Conservation (phyloP, 164 flowering plant species). For the Macadamia tetraphylla region DNA sequence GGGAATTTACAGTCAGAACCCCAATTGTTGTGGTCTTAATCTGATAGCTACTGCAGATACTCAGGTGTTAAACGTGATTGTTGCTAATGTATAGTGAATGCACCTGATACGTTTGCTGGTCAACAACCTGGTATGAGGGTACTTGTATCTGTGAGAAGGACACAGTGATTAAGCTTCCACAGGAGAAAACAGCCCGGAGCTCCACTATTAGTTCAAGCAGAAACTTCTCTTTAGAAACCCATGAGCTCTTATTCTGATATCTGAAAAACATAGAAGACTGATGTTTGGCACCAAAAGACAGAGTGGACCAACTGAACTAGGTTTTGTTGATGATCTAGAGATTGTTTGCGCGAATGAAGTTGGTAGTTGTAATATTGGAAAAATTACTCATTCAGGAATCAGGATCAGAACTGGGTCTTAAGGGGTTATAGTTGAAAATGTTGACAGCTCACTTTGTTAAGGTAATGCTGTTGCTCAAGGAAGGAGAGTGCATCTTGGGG, state of each 20-base stretch:
- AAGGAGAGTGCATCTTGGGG: conserved; percentile 37
- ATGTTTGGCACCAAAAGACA: conserved; percentile 17
- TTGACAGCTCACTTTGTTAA: conserved; percentile 34
- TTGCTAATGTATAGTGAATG: conserved; percentile 2
- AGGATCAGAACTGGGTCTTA: conserved; percentile 17
- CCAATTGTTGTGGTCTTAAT: conserved; percentile 10
- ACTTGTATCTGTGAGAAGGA: conserved; percentile 12
- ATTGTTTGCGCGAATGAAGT: conserved; percentile 25
- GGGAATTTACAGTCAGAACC: conserved; percentile 10
- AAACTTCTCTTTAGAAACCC: conserved; percentile 14
- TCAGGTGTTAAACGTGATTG: conserved; percentile 13
- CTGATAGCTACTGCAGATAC: conserved; percentile 12
- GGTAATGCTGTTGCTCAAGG: conserved; percentile 58
- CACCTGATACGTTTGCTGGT: conserved; percentile 14
- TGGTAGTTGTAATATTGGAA: conserved; percentile 15
- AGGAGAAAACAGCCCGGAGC: conserved; percentile 5
- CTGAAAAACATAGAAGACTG: conserved; percentile 18
- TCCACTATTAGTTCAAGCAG: conserved; percentile 5
- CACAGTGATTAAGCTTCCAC: conserved; percentile 8
- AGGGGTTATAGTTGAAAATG: conserved; percentile 25
- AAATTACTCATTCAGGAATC: conserved; percentile 14
- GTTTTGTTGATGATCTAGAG: conserved; percentile 21
- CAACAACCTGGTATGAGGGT: conserved; percentile 15
- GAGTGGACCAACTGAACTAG: conserved; percentile 11
- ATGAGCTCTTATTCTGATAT: conserved; percentile 10